Evolutionary conservation across 1,139 yeast genomes (phyloP).

Genomic region (Protomyces macrosporus): DNA sequence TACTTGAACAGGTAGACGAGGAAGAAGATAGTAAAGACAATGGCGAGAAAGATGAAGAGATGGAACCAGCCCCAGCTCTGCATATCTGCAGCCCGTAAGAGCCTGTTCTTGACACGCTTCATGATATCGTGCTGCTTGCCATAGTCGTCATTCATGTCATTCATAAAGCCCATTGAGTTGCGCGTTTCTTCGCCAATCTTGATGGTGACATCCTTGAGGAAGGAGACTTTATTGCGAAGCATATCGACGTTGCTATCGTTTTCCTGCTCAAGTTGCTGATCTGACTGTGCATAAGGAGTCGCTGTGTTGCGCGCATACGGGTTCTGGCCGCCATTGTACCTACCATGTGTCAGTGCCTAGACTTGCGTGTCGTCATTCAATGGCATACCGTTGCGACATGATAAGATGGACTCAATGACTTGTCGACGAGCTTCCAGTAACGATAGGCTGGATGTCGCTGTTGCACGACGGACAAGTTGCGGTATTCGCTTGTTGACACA

Average conservation of each 20-base stretch:
- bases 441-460: too few species aligned
- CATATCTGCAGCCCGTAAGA: conserved; percentile 17
- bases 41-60: conserved; percentile 10
- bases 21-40: conserved; percentile 16
- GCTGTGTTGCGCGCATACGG: conserved; percentile 9
- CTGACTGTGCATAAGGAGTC: conserved; percentile 10
- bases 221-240: conserved; percentile 64
- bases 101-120: conserved; percentile 17
- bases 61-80: conserved; percentile 26
- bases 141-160: conserved; percentile 26
- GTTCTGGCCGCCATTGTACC: background rate
- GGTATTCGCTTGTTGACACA: too few species aligned
- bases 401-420: too few species aligned
- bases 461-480: too few species aligned
- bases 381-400: too few species aligned
- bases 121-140: conserved; percentile 17
- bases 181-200: conserved; percentile 83
- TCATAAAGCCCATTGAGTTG: conserved; percentile 48
- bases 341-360: background rate
- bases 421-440: too few species aligned
- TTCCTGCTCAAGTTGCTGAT: conserved; percentile 59
- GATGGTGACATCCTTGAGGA: conserved; percentile 61
- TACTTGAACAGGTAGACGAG: conserved; percentile 22
- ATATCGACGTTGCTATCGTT: conserved; percentile 68
- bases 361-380: too few species aligned